Evolutionary conservation across 306 rosid genomes (phyloP), one percentile per base, ranked within the genome.

Genomic region (Dalbergia oliveri): DNA sequence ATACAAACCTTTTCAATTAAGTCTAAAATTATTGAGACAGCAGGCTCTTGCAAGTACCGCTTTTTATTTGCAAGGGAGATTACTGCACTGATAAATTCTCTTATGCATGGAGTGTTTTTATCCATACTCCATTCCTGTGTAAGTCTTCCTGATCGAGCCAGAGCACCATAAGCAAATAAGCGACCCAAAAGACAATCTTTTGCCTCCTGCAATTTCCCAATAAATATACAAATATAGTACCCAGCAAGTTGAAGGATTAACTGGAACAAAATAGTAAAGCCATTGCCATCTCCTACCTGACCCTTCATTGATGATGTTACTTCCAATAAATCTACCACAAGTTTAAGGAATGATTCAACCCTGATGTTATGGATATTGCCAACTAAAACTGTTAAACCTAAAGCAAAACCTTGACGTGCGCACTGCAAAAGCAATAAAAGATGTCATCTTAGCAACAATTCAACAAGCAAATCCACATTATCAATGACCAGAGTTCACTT

Each of bases 281-380:
- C 63, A 76, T 14, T 34, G 34, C 77, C 71, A 76, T 31, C 47
- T 73, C 85, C 80, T 78, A 93, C 98, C 98, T 95, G 98, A 72
- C 99, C 98, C 90, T 91, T 95, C 97, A 90, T 95, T 23, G 99
- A 95, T 41, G 98, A 91, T 78, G 94, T 80, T 73, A 93, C 92
- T 87, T 95, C 99, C 74, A 93, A 84, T 71, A 89, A 84, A 80
- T 91, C 92, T 64, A 82, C 87, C 51, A 91, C 84, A 9, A 93
- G 97, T 87, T 93, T 93, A 62, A 95, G 88, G 83, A 93, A 74
- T 2, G 99, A 90, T 60, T 91, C 97, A 67, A 95, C 82, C 81
- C 81, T 88, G 80, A 93, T 54, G 75, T 67, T 83, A 69, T 74
- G 73, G 47, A 89, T 79, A 57, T 87, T 79, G 21, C 89, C 85